A percentile compares a stretch with the other conserved stretches of the same genome.
phyloP scores from a whole-genome alignment of 768 basidiomycete species.

The Hypholoma fasciculare region DNA sequence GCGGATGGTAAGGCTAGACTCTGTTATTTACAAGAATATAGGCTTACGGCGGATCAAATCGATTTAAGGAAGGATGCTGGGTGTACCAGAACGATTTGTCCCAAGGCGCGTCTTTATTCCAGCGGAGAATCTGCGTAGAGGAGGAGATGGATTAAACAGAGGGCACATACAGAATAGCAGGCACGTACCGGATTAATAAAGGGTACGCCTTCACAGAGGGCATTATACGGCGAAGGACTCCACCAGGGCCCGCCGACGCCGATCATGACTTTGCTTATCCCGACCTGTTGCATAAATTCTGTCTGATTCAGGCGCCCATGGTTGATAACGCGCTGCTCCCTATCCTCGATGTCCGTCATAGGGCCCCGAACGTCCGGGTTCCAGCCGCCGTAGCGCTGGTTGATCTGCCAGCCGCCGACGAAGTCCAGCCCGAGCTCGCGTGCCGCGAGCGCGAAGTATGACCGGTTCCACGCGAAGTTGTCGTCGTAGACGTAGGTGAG shows the following conservation, averaged over 20 bases:
- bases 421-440: slow-evolving; percentile 19
- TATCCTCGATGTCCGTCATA: slow-evolving; percentile 23
- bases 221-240: slow-evolving; percentile 32
- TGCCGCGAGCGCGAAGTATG: slow-evolving; percentile 20
- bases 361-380: slow-evolving; percentile 18
- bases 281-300: slow-evolving; percentile 22
- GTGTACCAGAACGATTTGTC: slow-evolving; percentile 27
- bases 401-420: slow-evolving; percentile 22
- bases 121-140: slow-evolving; percentile 19
- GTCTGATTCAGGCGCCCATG: slow-evolving; percentile 14
- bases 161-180: background rate
- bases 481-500: slow-evolving; percentile 26
- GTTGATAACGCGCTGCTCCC: slow-evolving; percentile 20
- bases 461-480: slow-evolving; percentile 25
- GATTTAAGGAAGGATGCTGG: slow-evolving; percentile 29
- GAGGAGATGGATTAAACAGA: background rate
- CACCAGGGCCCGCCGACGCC: slow-evolving; percentile 26
- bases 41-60: slow-evolving; percentile 28
- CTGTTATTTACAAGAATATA: background rate
- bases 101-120: slow-evolving; percentile 25
- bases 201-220: slow-evolving; percentile 36
- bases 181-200: slow-evolving; percentile 34
- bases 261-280: slow-evolving; percentile 27
- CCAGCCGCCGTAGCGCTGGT: slow-evolving; percentile 23
- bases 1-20: background rate